phyloP scores from a whole-genome alignment of 1,284 basidiomycete species.

The Ustilago loliicola region DNA sequence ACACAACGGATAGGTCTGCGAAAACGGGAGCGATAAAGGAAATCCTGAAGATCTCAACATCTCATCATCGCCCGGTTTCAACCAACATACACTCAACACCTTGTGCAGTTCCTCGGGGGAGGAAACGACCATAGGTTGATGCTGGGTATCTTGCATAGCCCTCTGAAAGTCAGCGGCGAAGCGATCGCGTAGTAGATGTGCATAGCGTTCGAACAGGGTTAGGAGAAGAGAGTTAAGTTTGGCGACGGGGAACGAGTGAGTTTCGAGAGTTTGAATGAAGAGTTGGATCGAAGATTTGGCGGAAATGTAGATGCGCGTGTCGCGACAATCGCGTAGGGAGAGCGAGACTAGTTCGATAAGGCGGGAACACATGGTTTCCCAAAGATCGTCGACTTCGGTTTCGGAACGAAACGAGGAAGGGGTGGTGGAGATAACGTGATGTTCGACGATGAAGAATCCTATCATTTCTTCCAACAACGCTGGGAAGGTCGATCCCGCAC shows the following conservation, averaged over 20 bases:
- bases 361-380: constrained; percentile 87
- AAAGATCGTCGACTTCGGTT: constrained; percentile 92
- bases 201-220: constrained; percentile 90
- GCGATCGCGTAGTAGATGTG: constrained; percentile 83
- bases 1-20: constrained; percentile 91
- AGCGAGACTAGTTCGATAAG: constrained; percentile 82
- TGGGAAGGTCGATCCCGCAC: constrained; percentile 41
- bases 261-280: constrained; percentile 91
- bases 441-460: constrained; percentile 99
- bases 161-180: constrained; percentile 77
- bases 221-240: constrained; percentile 87
- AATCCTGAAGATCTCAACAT: constrained; percentile 71
- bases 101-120: constrained; percentile 80
- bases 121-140: constrained; percentile 88
- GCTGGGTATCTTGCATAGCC: constrained; percentile 84
- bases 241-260: constrained; percentile 84
- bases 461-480: constrained; percentile 82
- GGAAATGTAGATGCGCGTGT: constrained; percentile 84
- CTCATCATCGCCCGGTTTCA: constrained; percentile 74
- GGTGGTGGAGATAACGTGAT: constrained; percentile 89
- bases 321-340: constrained; percentile 81
- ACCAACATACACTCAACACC: constrained; percentile 87
- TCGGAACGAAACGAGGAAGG: constrained; percentile 81
- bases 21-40: constrained; percentile 90
- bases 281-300: constrained; percentile 87